phyloP scores from a whole-genome alignment of 2,329 filamentous ascomycete genomes.

The Sporothrix curviconia region DNA sequence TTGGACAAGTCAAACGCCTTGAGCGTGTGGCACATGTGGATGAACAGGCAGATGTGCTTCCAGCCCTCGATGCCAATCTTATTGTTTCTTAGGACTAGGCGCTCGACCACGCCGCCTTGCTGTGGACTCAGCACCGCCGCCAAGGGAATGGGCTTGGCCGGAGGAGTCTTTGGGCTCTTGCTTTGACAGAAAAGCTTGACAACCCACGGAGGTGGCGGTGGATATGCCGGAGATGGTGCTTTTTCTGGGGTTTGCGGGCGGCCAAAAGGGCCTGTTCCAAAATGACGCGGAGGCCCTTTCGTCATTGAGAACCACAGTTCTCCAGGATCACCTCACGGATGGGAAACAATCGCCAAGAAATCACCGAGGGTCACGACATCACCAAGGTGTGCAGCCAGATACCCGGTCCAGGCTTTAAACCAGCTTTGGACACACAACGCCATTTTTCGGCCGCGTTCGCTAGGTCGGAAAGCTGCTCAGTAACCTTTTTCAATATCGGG shows the following conservation, averaged over 20 bases:
- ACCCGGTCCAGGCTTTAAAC: slow-evolving; percentile 82
- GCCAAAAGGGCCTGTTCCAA: slow-evolving; percentile 80
- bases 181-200: too few species aligned
- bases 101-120: slow-evolving; percentile 72
- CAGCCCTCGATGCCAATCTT: slow-evolving; percentile 82
- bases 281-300: slow-evolving; percentile 79
- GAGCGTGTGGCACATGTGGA: slow-evolving; percentile 82
- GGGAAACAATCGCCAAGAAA: slow-evolving; percentile 87
- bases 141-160: slow-evolving; percentile 21
- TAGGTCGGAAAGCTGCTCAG: slow-evolving; percentile 72
- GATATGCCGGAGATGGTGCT: slow-evolving; percentile 31
- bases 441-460: slow-evolving; percentile 60
- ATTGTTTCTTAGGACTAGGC: slow-evolving; percentile 84
- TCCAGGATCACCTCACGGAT: slow-evolving; percentile 81
- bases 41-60: slow-evolving; percentile 83
- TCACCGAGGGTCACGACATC: slow-evolving; percentile 87
- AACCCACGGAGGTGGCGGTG: too few species aligned
- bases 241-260: slow-evolving; percentile 59
- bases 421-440: slow-evolving; percentile 73
- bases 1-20: slow-evolving; percentile 82
- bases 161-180: slow-evolving; percentile 19
- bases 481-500: slow-evolving; percentile 83
- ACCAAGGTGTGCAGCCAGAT: slow-evolving; percentile 71
- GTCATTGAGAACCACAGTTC: slow-evolving; percentile 77
- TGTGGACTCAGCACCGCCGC: slow-evolving; percentile 30